Percentiles rank a stretch among this genome's conserved stretches.
phyloP scores from a whole-genome alignment of 2,329 filamentous ascomycete genomes.

The Alternaria postmessia region DNA sequence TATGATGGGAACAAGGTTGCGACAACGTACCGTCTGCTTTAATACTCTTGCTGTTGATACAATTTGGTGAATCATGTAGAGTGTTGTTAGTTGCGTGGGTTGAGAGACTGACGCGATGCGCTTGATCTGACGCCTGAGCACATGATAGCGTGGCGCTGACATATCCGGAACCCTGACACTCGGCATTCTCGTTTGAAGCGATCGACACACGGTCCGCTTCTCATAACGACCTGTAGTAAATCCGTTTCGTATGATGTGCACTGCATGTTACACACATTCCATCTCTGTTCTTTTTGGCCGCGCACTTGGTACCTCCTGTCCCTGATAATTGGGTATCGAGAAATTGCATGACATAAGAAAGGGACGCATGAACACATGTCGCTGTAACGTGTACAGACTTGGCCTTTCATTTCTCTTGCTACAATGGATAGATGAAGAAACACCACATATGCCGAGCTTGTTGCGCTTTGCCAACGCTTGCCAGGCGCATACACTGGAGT shows the following conservation, averaged over 20 bases:
- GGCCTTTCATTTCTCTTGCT: too few relatives aligned
- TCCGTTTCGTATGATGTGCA: not conserved
- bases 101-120: constrained; percentile 27
- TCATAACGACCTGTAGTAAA: not conserved
- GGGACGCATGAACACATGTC: not conserved
- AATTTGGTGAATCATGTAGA: constrained; percentile 12
- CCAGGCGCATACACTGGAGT: not conserved
- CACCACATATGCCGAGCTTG: not conserved
- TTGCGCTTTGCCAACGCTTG: not conserved
- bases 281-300: not conserved
- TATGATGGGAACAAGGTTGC: constrained; percentile 56
- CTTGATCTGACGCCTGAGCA: constrained; percentile 36
- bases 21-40: constrained; percentile 13
- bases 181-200: constrained; percentile 6
- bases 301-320: too few relatives aligned
- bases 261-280: not conserved
- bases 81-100: not conserved
- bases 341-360: not conserved
- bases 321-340: not conserved
- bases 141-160: constrained; percentile 38
- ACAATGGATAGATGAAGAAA: too few relatives aligned
- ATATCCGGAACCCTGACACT: constrained; percentile 21
- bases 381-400: not conserved
- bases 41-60: not conserved
- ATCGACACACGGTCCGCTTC: not conserved